Evolutionary conservation across 352 stramenopile genomes (phyloP).

Genomic region (Globisporangium perplexum): DNA sequence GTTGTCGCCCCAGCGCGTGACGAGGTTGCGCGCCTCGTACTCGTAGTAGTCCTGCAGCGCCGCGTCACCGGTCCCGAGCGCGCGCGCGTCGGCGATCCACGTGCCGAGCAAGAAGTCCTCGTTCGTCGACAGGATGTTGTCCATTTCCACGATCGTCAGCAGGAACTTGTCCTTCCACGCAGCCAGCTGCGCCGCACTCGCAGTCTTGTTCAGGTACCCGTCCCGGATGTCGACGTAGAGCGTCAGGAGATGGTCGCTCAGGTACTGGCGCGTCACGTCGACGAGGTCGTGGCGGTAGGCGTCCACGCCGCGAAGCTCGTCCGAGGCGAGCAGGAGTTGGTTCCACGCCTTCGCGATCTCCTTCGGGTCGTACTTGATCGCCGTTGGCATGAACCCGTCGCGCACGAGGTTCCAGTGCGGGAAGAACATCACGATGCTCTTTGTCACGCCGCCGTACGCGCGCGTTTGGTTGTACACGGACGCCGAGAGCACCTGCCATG

Average conservation of each 20-base stretch:
- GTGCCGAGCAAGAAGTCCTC: slow-evolving; percentile 66
- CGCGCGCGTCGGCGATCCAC: slow-evolving; percentile 59
- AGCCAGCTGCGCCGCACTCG: slow-evolving; percentile 26
- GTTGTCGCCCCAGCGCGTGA: slow-evolving; percentile 75
- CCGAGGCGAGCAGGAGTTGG: slow-evolving; percentile 35
- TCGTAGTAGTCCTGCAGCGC: slow-evolving; percentile 57
- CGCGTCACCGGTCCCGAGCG: slow-evolving; percentile 23
- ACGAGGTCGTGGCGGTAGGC: slow-evolving; percentile 74
- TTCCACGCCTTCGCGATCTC: slow-evolving; percentile 59
- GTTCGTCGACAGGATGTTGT: slow-evolving; percentile 60
- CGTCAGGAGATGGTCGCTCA: slow-evolving; percentile 57
- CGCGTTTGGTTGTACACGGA: slow-evolving; percentile 76
- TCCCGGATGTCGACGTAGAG: slow-evolving; percentile 56
- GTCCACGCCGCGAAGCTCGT: slow-evolving; percentile 33
- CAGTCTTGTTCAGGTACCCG: slow-evolving; percentile 31
- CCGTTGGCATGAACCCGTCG: slow-evolving; percentile 68
- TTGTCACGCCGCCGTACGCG: slow-evolving; percentile 65
- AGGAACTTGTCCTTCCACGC: slow-evolving; percentile 40
- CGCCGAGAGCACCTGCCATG: slow-evolving; percentile 43
- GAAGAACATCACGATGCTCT: slow-evolving; percentile 62
- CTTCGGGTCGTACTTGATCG: slow-evolving; percentile 66
- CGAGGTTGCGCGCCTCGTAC: slow-evolving; percentile 79
- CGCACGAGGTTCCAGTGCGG: slow-evolving; percentile 59
- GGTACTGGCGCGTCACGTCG: slow-evolving; percentile 69
- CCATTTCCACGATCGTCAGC: slow-evolving; percentile 41